These are phyloP conservation scores for Volvox reticuliferus DNA, from an alignment of 139 green algal genomes.

Conservation along the genomic window DNA sequence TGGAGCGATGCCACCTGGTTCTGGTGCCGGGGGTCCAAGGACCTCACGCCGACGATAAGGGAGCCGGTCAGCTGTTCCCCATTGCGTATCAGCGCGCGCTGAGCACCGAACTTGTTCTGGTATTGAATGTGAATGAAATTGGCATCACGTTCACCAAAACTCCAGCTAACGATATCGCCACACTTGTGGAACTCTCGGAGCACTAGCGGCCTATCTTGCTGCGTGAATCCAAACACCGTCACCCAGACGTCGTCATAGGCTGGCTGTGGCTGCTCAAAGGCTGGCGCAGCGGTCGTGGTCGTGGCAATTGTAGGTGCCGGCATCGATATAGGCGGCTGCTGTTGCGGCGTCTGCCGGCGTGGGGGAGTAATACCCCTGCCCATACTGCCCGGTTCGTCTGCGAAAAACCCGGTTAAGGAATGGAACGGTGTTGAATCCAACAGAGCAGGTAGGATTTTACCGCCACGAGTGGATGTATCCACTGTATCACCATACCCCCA, in stretches of 20 bases:
- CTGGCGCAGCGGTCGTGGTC: neutral
- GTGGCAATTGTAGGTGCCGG: neutral
- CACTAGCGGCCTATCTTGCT: slow-evolving; percentile 56
- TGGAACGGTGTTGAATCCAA: no score
- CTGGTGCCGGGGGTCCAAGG: slow-evolving; percentile 59
- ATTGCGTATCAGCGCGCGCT: slow-evolving; percentile 64
- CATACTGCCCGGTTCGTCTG: slow-evolving; percentile 2
- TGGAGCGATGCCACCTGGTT: slow-evolving; percentile 21
- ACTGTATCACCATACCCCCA: no score
- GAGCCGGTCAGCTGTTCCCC: slow-evolving; percentile 60
- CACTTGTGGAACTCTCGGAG: slow-evolving; percentile 68
- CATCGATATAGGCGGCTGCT: neutral
- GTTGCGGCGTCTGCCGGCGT: slow-evolving; percentile 20
- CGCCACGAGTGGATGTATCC: no score
- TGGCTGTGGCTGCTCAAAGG: slow-evolving; percentile 41
- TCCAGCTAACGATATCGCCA: slow-evolving; percentile 73
- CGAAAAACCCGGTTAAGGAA: no score
- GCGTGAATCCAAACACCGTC: slow-evolving; percentile 70
- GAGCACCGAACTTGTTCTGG: slow-evolving; percentile 70
- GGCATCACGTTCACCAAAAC: slow-evolving; percentile 58
- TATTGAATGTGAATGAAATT: slow-evolving; percentile 77
- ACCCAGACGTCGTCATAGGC: slow-evolving; percentile 70
- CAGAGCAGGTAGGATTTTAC: no score
- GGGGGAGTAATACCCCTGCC: neutral
- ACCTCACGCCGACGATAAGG: slow-evolving; percentile 74